Conservation (phyloP, 805 yeast genomes). For the Candida ascalaphidarum region DNA sequence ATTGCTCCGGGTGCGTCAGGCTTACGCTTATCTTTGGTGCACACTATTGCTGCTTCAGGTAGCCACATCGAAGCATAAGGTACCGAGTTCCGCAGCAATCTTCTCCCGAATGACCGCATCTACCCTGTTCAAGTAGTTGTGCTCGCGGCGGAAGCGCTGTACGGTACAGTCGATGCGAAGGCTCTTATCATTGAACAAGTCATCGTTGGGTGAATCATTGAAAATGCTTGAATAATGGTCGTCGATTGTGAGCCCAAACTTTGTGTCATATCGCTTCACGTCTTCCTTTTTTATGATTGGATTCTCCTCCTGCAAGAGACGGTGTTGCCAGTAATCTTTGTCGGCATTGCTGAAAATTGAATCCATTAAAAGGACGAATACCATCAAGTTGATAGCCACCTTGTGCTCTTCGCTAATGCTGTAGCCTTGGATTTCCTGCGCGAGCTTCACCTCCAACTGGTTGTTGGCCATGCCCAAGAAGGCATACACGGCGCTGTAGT, state of each 20-base stretch:
- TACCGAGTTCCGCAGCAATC: no score
- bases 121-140: no score
- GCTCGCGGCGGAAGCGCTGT: no score
- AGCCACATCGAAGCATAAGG: no score
- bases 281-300: no score
- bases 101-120: no score
- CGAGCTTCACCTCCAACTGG: neutral
- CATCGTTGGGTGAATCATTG: constrained; percentile 9
- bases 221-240: constrained; percentile 20
- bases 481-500: constrained; percentile 1
- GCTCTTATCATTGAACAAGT: constrained; percentile 6
- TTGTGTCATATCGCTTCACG: no score
- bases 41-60: no score
- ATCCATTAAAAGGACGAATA: constrained; percentile 10
- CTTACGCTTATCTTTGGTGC: no score
- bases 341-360: constrained; percentile 9
- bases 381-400: constrained; percentile 12
- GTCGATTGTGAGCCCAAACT: constrained; percentile 13
- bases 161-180: no score
- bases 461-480: neutral
- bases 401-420: constrained; percentile 16
- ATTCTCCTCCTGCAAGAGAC: no score
- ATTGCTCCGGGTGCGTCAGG: no score
- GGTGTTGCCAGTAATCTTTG: constrained; percentile 19
- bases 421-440: neutral